Base-by-base conservation (phyloP, 352 stramenopile genomes). In the Globisporangium spiculum region DNA sequence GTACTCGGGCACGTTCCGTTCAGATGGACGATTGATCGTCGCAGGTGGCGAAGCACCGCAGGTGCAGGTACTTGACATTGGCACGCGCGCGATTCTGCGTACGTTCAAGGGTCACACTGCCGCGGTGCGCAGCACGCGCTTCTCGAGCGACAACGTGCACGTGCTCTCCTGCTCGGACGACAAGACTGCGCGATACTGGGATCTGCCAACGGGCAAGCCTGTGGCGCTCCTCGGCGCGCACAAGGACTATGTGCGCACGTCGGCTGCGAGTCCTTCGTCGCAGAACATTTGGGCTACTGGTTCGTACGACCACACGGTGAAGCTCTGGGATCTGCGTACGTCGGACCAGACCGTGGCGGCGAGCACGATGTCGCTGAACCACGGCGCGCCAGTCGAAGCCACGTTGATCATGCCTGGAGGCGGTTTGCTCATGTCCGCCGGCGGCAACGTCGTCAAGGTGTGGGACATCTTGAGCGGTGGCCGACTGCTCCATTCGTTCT, bases 271-370 rank as follows among this genome's bases (percentile, higher is more conserved):
- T 62, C 86, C 90, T 61, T 88, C 78, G 63, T 92, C 85, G 50
- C 75, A 86, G 65, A 86, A 91, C 34, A 79, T 97, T 7, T 97
- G 89, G 84, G 88, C 87, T 9, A 96, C 91, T 6, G 91, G 88
- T 4, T 97, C 89, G 52, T 98, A 97, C 76, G 93, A 98, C 74
- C 90, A 97, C 86, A 98, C 89, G 20, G 90, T 97, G 24, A 94
- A 95, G 73, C 78, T 98, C 50, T 98, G 92, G 93, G 93, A 98
- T 70, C 69, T 96, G 73, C 90, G 92, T 38, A 78, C 76, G n/a
- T 80, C 86, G n/a, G 79, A 86, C 70, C 73, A 86, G 71, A 84
- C 75, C 1, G 74, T 90, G 53, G 82, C 83, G 38, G 52, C 67
- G 32, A 78, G 71, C 60, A 80, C 77, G 3, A 80, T 82, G 74